Percentiles rank a stretch among this genome's conserved stretches.
These are phyloP conservation scores for Aspergillus kassunensis DNA, from an alignment of 495 filamentous ascomycete species.

Conservation along the genomic window DNA sequence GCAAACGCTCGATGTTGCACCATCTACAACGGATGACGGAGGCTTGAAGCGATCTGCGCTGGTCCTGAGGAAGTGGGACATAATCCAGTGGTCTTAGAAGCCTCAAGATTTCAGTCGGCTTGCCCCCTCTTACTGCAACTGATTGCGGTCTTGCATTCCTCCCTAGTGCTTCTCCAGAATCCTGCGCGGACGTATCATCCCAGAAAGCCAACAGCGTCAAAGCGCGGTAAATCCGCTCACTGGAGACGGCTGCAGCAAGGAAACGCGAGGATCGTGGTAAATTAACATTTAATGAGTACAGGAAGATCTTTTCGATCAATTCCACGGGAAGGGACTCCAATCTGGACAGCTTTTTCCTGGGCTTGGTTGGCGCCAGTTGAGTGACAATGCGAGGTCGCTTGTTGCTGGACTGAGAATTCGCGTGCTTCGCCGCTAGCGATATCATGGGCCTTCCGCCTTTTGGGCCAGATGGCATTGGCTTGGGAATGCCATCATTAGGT, in stretches of 20 bases:
- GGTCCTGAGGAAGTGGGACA: slow-evolving; percentile 14
- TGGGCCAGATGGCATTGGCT: slow-evolving; percentile 12
- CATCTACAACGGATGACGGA: slow-evolving; percentile 33
- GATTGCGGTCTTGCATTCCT: neutral
- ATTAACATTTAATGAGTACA: slow-evolving; percentile 45
- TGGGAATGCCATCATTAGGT: slow-evolving; percentile 10
- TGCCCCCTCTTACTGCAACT: neutral
- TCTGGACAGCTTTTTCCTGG: slow-evolving; percentile 26
- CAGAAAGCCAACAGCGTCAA: slow-evolving; percentile 41
- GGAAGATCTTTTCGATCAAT: slow-evolving; percentile 51
- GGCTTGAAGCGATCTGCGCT: slow-evolving; percentile 29
- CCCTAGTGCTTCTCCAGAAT: neutral
- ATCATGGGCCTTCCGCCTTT: slow-evolving; percentile 21
- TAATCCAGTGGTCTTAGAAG: slow-evolving; percentile 36
- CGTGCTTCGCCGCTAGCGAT: slow-evolving; percentile 7
- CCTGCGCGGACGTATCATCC: slow-evolving; percentile 20
- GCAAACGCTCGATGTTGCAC: slow-evolving; percentile 34
- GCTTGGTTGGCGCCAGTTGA: neutral
- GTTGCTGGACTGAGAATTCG: slow-evolving; percentile 11
- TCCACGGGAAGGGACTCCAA: slow-evolving; percentile 52
- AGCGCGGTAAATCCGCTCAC: slow-evolving; percentile 37
- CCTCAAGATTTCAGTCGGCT: slow-evolving; percentile 14
- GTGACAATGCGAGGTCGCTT: slow-evolving; percentile 14
- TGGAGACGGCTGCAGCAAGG: slow-evolving; percentile 36
- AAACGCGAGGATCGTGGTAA: slow-evolving; percentile 41